Evolutionary conservation across 1,284 basidiomycete genomes (phyloP).

Genomic region (Papiliotrema nemorosa): DNA sequence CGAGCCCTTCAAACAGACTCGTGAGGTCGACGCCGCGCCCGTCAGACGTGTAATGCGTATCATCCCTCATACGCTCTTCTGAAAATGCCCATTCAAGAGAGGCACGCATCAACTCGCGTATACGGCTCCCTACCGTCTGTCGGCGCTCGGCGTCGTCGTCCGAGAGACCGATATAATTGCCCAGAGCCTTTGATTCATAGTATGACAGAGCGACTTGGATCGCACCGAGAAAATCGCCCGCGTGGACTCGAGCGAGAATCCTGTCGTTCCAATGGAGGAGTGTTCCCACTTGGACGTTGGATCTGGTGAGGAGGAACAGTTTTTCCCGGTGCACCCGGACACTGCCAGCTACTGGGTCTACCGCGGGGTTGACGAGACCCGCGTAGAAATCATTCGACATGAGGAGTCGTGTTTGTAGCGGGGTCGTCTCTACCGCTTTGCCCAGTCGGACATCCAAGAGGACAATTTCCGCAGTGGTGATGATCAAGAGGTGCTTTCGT

Average conservation of each 20-base stretch:
- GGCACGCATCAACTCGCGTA: slow-evolving; percentile 79
- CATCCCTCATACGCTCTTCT: slow-evolving; percentile 86
- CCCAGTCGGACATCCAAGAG: slow-evolving; percentile 64
- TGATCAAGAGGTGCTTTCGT: slow-evolving; percentile 52
- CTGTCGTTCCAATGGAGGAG: slow-evolving; percentile 94
- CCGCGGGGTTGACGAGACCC: slow-evolving; percentile 1
- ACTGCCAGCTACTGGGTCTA: slow-evolving; percentile 61
- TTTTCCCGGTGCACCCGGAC: slow-evolving; percentile 82
- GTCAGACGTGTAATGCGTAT: slow-evolving; percentile 74
- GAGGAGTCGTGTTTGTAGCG: slow-evolving; percentile 37
- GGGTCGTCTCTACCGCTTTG: slow-evolving; percentile 39
- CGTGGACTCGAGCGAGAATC: slow-evolving; percentile 75
- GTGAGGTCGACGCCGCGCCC: slow-evolving; percentile 91
- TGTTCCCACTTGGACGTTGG: slow-evolving; percentile 73
- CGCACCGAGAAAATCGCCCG: slow-evolving; percentile 83
- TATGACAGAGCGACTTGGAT: slow-evolving; percentile 83
- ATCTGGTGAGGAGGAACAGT: slow-evolving; percentile 67
- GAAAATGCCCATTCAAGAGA: slow-evolving; percentile 89
- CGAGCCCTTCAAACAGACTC: slow-evolving; percentile 81
- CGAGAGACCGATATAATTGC: slow-evolving; percentile 85
- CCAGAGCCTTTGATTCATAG: slow-evolving; percentile 75
- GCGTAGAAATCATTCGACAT: slow-evolving; percentile 38
- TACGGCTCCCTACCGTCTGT: slow-evolving; percentile 67
- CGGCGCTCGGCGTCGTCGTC: slow-evolving; percentile 59
- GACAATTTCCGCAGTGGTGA: slow-evolving; percentile 61